Evolutionary conservation across 768 basidiomycete genomes (phyloP), one percentile per base, ranked within the genome.

Genomic region (Rhodotorula paludigena): DNA sequence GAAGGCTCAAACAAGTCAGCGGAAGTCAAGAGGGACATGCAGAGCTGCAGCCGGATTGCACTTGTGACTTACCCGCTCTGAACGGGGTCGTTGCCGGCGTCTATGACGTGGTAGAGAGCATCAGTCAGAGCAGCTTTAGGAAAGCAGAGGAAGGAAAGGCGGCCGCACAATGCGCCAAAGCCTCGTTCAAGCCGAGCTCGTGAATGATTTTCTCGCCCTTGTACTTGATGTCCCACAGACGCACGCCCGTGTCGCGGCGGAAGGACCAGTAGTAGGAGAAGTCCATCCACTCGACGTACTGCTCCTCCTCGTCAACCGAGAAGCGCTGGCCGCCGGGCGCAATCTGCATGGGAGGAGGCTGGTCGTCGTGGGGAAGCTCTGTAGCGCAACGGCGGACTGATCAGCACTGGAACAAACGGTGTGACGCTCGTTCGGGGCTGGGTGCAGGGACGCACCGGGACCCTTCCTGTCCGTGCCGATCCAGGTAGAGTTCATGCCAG

Each of bases 101-200:
- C 64, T 59, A 20, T 25, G 20, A 18, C n/a, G n/a, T n/a, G n/a
- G n/a, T 28, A 32, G 20, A 23, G 10, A 5, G 36, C 20, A 42
- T 41, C 3, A 57, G 58, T 8, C 44, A n/a, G n/a, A n/a, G n/a
- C n/a, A n/a, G n/a, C n/a, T n/a, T n/a, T n/a, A 21, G 12, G 12
- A 44, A 21, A 44, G 42, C 42, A 21, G 20, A 18, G 20, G 42
- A 21, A 23, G 3, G n/a, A n/a, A n/a, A n/a, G n/a, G n/a, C n/a
- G n/a, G n/a, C n/a, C n/a, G 69, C 56, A 60, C 72, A 76, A 47
- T 74, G 74, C 2, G 75, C 76, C 0, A 77, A 42, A 0, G 76
- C 76, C 56, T 77, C 76, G 35, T 73, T 56, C 28, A 76, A 45
- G 3, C 74, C 71, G 30, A 76, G 60, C 60, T 77, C 76, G 59